Percentiles rank a stretch among this genome's conserved stretches.
Conservation (phyloP, 495 filamentous ascomycete genomes). For the Rhypophila decipiens region DNA sequence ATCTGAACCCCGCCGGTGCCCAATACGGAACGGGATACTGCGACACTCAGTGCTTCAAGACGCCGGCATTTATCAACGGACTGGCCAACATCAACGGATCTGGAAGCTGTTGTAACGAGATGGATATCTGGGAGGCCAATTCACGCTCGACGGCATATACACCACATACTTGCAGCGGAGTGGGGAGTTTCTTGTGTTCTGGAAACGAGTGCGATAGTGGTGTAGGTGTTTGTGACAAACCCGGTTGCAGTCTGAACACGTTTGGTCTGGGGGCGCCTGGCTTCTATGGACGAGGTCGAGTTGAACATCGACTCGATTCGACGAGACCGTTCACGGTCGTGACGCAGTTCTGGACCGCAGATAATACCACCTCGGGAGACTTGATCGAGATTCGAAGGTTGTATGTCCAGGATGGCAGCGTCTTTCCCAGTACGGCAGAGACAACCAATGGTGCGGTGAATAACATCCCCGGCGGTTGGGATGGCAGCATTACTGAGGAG, state of each 20-base stretch:
- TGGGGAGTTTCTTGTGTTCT: slow-evolving; percentile 41
- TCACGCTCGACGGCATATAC: slow-evolving; percentile 47
- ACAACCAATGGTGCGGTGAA: slow-evolving; percentile 27
- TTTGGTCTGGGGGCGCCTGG: slow-evolving; percentile 43
- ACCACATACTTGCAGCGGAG: slow-evolving; percentile 49
- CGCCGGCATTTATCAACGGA: slow-evolving; percentile 52
- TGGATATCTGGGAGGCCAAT: slow-evolving; percentile 64
- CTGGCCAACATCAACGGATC: slow-evolving; percentile 42
- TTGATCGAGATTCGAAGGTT: slow-evolving; percentile 53
- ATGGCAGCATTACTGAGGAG: slow-evolving; percentile 47
- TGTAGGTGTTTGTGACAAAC: slow-evolving; percentile 55
- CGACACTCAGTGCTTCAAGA: slow-evolving; percentile 55
- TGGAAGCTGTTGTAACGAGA: slow-evolving; percentile 54
- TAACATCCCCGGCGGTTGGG: slow-evolving; percentile 28
- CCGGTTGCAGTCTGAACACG: slow-evolving; percentile 60
- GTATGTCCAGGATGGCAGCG: slow-evolving; percentile 55
- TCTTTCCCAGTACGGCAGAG: slow-evolving; percentile 37
- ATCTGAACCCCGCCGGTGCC: slow-evolving; percentile 55
- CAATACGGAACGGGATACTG: slow-evolving; percentile 66
- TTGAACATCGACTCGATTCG: slow-evolving; percentile 61
- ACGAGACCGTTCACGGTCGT: slow-evolving; percentile 55
- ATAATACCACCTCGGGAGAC: slow-evolving; percentile 39
- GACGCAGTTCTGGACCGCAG: slow-evolving; percentile 57
- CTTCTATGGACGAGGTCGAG: slow-evolving; percentile 51
- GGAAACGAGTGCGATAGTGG: slow-evolving; percentile 38